These are phyloP conservation scores for Tagetes patula DNA, from an alignment of 129 eudicot species.

Conservation along the genomic window DNA sequence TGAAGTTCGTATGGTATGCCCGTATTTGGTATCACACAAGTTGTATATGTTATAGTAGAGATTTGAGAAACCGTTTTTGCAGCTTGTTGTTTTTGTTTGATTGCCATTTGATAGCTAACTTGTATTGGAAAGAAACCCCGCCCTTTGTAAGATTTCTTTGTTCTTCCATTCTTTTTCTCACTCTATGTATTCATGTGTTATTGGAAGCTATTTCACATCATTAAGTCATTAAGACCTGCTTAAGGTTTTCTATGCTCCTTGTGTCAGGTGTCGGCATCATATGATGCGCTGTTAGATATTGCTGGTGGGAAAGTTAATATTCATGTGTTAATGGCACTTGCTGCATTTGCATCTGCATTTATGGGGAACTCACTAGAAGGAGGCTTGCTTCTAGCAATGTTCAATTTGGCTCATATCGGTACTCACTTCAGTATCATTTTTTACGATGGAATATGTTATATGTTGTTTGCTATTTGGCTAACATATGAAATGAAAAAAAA, in stretches of 20 bases:
- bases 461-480: conserved; percentile 13
- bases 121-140: neutral
- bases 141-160: neutral
- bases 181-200: neutral
- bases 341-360: conserved; percentile 94
- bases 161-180: conserved; percentile 1
- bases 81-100: neutral
- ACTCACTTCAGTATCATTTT: conserved; percentile 20
- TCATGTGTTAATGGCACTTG: conserved; percentile 98
- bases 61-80: neutral
- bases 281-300: conserved; percentile 75
- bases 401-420: conserved; percentile 97
- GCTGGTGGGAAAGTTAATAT: conserved; percentile 91
- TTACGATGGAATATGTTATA: neutral
- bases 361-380: conserved; percentile 97
- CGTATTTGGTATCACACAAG: neutral
- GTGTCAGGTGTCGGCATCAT: conserved; percentile 79
- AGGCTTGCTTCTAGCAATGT: conserved; percentile 96
- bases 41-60: neutral
- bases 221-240: neutral
- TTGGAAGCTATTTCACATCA: neutral
- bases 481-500: conserved; percentile 13
- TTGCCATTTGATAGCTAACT: neutral
- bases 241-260: conserved; percentile 4
- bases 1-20: no score